Evolutionary conservation across 78 protist genomes (phyloP).

Genomic region (Guillardia theta): DNA sequence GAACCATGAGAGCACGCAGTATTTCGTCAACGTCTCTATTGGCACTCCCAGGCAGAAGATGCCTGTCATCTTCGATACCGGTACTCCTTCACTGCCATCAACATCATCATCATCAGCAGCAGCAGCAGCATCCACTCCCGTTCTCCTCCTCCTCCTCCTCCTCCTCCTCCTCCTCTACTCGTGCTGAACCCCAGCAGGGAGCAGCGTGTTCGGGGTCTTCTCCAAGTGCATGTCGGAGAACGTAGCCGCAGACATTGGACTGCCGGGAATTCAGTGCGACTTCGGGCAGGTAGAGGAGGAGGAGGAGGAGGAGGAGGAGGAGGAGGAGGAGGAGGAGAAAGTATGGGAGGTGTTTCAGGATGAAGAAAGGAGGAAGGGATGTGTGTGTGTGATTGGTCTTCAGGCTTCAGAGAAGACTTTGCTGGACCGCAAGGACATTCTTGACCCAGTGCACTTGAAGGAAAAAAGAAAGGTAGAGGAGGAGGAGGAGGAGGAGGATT

Average conservation of each 20-base stretch:
- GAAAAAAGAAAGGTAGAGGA: too few species aligned
- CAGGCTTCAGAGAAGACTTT: neutral
- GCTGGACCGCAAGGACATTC: neutral
- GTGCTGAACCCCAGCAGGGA: neutral
- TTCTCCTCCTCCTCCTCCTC: neutral
- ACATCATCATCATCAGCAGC: too few species aligned
- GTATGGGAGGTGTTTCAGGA: too few species aligned
- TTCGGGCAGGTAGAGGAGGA: neutral
- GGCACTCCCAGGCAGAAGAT: slow-evolving; percentile 28
- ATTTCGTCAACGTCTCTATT: slow-evolving; percentile 40
- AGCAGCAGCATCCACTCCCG: too few species aligned
- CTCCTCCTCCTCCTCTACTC: neutral
- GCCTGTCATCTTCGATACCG: slow-evolving; percentile 35
- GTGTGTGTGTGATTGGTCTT: neutral
- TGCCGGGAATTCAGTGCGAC: neutral
- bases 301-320: neutral
- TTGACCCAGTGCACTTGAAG: neutral
- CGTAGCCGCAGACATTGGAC: neutral
- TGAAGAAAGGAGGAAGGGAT: too few species aligned
- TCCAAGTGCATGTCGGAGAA: slow-evolving; percentile 32
- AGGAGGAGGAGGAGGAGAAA: neutral
- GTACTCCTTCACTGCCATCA: too few species aligned
- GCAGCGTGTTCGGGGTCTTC: slow-evolving; percentile 17
- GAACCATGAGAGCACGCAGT: slow-evolving; percentile 38
- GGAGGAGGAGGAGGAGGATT: too few species aligned